These are phyloP conservation scores for Styphnolobium japonicum DNA, from an alignment of 306 rosid species.

Conservation along the genomic window DNA sequence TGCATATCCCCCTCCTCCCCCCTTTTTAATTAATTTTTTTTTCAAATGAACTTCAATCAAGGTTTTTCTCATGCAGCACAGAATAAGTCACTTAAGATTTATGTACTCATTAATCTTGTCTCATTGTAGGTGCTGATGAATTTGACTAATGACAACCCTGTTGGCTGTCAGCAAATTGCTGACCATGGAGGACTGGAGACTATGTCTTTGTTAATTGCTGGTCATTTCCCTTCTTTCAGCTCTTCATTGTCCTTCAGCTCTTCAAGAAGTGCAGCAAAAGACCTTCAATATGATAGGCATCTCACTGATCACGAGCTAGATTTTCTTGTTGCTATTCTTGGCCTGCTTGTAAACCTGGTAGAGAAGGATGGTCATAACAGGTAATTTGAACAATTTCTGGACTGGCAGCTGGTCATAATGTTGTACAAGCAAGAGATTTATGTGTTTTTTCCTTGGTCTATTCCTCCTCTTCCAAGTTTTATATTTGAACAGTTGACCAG, in stretches of 20 bases:
- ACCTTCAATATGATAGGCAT: constrained; percentile 48
- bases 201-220: constrained; percentile 84
- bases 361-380: constrained; percentile 93
- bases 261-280: constrained; percentile 35
- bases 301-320: constrained; percentile 86
- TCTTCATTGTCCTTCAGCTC: constrained; percentile 46
- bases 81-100: neutral
- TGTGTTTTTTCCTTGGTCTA: neutral
- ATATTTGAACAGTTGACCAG: neutral
- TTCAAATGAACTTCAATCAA: neutral
- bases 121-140: constrained; percentile 90
- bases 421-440: neutral
- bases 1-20: neutral
- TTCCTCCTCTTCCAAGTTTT: neutral
- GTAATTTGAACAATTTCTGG: constrained; percentile 39
- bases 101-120: neutral
- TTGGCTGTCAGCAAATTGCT: constrained; percentile 93
- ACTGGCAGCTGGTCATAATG: constrained; percentile 9
- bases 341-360: constrained; percentile 92
- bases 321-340: constrained; percentile 96
- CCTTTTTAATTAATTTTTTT: neutral
- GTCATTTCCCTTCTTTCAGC: constrained; percentile 82
- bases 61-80: neutral
- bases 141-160: constrained; percentile 90
- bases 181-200: constrained; percentile 82